These are phyloP conservation scores for Colletotrichum costaricense DNA, from an alignment of 2,329 filamentous ascomycete genomes.

Conservation along the genomic window DNA sequence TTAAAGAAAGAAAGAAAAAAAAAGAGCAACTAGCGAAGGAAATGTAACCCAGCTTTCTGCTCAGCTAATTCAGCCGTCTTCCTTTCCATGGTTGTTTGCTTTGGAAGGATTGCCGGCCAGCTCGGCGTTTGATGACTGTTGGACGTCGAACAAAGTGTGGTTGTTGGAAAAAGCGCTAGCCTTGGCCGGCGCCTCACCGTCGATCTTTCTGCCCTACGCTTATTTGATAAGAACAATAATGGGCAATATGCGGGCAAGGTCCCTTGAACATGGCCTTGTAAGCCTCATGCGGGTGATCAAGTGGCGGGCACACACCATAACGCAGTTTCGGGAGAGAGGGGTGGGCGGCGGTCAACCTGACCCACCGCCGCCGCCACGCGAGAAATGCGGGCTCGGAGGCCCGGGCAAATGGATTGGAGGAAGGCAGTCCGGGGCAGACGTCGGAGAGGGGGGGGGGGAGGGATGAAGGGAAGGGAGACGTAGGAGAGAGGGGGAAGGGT, in stretches of 20 bases:
- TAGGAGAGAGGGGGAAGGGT: neutral
- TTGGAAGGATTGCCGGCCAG: neutral
- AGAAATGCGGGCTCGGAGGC: neutral
- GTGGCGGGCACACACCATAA: neutral
- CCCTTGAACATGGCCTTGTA: neutral
- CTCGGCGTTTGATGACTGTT: neutral
- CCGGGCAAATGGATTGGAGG: neutral
- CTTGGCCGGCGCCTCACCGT: constrained; percentile 25
- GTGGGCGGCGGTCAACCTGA: neutral
- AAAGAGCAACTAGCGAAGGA: neutral
- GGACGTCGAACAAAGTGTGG: neutral
- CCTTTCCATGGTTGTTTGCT: neutral
- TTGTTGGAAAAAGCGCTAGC: constrained; percentile 3
- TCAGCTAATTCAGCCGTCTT: neutral
- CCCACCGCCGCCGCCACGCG: neutral
- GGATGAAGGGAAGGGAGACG: neutral
- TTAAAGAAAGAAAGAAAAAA: neutral
- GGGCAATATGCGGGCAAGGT: neutral
- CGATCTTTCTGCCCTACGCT: constrained; percentile 34
- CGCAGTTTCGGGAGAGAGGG: neutral
- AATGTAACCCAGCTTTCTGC: neutral
- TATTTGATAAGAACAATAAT: constrained; percentile 9
- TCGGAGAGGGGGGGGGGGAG: neutral
- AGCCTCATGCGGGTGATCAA: constrained; percentile 32
- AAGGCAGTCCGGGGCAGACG: constrained; percentile 9